A percentile compares a stretch with the other conserved stretches of the same genome.
phyloP scores from a whole-genome alignment of 345 rosid species.

The Bruguiera parviflora region DNA sequence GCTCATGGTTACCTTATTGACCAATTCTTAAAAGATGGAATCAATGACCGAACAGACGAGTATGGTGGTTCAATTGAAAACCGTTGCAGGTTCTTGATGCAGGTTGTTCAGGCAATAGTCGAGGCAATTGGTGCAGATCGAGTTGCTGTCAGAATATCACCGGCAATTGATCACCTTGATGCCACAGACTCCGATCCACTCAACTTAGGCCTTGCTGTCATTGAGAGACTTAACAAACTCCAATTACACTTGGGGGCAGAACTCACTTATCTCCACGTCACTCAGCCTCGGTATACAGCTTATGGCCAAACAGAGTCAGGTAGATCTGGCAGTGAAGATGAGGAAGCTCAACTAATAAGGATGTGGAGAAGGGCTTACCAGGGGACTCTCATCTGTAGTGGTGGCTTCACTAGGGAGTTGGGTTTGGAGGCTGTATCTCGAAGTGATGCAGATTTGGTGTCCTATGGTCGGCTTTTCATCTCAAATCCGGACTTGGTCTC shows the following conservation, averaged over 20 bases:
- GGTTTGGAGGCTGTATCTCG: slow-evolving; percentile 62
- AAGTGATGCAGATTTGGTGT: slow-evolving; percentile 73
- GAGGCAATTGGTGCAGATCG: slow-evolving; percentile 52
- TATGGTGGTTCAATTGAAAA: slow-evolving; percentile 73
- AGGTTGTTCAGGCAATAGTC: slow-evolving; percentile 52
- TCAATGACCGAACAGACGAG: slow-evolving; percentile 68
- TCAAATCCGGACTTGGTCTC: slow-evolving; percentile 77
- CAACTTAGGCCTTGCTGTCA: slow-evolving; percentile 56
- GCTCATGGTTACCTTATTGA: slow-evolving; percentile 89
- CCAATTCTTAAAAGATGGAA: slow-evolving; percentile 77
- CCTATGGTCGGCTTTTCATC: slow-evolving; percentile 74
- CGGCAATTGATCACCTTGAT: slow-evolving; percentile 76
- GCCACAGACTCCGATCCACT: slow-evolving; percentile 81
- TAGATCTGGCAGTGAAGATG: slow-evolving; percentile 54
- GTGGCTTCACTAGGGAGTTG: slow-evolving; percentile 67
- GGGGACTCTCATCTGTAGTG: slow-evolving; percentile 74
- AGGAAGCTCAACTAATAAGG: slow-evolving; percentile 50
- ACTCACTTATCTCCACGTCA: slow-evolving; percentile 73
- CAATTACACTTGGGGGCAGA: slow-evolving; percentile 44
- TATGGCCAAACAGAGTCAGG: slow-evolving; percentile 59
- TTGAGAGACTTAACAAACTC: slow-evolving; percentile 56
- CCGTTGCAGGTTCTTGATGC: slow-evolving; percentile 63
- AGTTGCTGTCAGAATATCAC: slow-evolving; percentile 72
- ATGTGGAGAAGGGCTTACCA: slow-evolving; percentile 47
- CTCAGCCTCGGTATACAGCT: slow-evolving; percentile 73